Evolutionary conservation across 2,329 filamentous ascomycete species (phyloP).

Genomic region (Botrytis byssoidea): DNA sequence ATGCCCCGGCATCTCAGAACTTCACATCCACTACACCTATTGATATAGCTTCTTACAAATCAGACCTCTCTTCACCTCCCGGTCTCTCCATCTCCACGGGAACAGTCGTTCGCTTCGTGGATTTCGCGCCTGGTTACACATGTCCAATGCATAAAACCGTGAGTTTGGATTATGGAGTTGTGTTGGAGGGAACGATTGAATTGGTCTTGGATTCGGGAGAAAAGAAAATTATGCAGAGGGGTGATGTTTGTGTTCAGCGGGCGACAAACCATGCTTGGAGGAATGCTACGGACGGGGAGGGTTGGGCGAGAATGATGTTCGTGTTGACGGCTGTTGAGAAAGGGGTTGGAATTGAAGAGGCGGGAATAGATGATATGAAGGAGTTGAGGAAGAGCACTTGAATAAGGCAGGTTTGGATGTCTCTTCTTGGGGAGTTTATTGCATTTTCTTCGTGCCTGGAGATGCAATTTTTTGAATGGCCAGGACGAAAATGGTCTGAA

Average conservation of each 20-base stretch:
- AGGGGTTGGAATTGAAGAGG: constrained; percentile 25
- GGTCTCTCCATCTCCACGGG: constrained; percentile 28
- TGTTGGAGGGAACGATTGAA: constrained; percentile 44
- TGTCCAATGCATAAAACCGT: constrained; percentile 46
- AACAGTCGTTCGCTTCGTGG: constrained; percentile 32
- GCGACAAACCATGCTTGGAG: constrained; percentile 48
- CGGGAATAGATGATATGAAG: constrained; percentile 23
- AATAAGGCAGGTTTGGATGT: too few species aligned
- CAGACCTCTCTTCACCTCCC: constrained; percentile 28
- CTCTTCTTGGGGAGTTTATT: fast-evolving
- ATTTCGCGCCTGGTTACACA: constrained; percentile 27
- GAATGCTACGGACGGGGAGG: constrained; percentile 28
- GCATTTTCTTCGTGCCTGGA: not conserved
- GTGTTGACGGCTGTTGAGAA: constrained; percentile 27
- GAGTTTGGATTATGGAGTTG: constrained; percentile 45
- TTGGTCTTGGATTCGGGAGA: constrained; percentile 45
- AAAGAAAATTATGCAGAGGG: constrained; percentile 41
- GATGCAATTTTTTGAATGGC: fast-evolving
- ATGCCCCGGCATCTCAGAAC: not conserved
- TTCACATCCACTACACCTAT: constrained; percentile 14
- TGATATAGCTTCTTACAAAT: constrained; percentile 27
- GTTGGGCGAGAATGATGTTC: constrained; percentile 36
- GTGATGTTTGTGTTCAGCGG: constrained; percentile 46
- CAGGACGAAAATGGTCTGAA: not conserved
- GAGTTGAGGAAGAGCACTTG: not conserved